phyloP scores from a whole-genome alignment of 768 basidiomycete species.

The Phanerodontia chrysosporium region DNA sequence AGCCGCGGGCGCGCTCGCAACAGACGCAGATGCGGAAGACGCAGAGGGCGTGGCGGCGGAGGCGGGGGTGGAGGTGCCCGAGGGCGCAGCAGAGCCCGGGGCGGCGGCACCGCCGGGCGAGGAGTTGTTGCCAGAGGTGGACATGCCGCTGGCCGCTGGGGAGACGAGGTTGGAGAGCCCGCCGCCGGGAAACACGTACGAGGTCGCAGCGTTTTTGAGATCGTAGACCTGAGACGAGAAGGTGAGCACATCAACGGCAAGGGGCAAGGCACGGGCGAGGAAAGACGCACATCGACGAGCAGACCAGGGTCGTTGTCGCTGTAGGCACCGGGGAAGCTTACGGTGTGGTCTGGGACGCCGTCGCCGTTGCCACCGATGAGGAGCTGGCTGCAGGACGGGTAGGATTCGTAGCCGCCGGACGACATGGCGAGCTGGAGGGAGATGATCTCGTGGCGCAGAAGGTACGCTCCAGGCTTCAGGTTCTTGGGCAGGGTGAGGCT shows the following conservation, averaged over 20 bases:
- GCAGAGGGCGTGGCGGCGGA: not conserved
- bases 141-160: not conserved
- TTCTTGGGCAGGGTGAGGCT: constrained; percentile 33
- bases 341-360: constrained; percentile 50
- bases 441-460: constrained; percentile 77
- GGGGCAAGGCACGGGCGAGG: not conserved
- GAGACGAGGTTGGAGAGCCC: constrained; percentile 10
- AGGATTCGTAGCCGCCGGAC: constrained; percentile 67
- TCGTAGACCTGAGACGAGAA: constrained; percentile 5
- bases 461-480: constrained; percentile 64
- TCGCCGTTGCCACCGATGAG: constrained; percentile 47
- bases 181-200: constrained; percentile 17
- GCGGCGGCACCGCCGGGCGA: not conserved
- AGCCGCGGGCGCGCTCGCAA: not conserved
- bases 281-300: constrained; percentile 36
- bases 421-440: constrained; percentile 57
- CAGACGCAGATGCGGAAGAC: not conserved
- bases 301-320: constrained; percentile 67
- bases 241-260: not conserved
- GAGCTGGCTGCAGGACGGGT: constrained; percentile 57
- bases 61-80: not conserved
- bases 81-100: not conserved
- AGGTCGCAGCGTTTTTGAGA: not conserved
- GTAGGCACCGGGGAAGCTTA: constrained; percentile 69
- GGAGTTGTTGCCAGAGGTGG: not conserved